These are phyloP conservation scores for Rhodotorula sp. DNA, from an alignment of 1,284 basidiomycete genomes.

Conservation along the genomic window DNA sequence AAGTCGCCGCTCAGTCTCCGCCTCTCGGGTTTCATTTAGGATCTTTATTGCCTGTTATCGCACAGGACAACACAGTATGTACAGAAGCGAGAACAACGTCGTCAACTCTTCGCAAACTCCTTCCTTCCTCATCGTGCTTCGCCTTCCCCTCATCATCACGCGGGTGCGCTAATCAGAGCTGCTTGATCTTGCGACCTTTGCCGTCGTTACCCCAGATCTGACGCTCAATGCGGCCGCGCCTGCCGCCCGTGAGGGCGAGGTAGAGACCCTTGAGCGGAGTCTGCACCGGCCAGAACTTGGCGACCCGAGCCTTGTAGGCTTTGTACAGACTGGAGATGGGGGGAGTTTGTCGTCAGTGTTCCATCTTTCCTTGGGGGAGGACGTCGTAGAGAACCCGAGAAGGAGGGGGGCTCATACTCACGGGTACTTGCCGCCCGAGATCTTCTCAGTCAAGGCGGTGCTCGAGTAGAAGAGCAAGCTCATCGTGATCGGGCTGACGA, in stretches of 20 bases:
- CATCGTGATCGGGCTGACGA: slow-evolving; percentile 37
- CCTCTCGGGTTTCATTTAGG: no score
- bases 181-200: not conserved
- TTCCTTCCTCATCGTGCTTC: not conserved
- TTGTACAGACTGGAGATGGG: slow-evolving; percentile 30
- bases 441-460: slow-evolving; percentile 36
- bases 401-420: no score
- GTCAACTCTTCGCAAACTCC: not conserved
- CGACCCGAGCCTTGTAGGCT: slow-evolving; percentile 41
- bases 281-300: slow-evolving; percentile 39
- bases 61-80: no score
- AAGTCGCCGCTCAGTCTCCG: no score
- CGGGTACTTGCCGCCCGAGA: slow-evolving; percentile 39
- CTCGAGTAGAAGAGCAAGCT: slow-evolving; percentile 31
- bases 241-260: slow-evolving; percentile 15
- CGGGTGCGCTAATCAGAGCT: not conserved
- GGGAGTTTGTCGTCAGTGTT: not conserved
- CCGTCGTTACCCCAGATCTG: slow-evolving; percentile 17
- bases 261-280: slow-evolving; percentile 29
- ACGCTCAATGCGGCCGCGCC: slow-evolving; percentile 10
- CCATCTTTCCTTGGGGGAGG: not conserved
- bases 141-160: not conserved
- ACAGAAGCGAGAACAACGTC: not conserved
- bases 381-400: no score
- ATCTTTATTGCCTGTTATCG: no score